A percentile compares a stretch with the other conserved stretches of the same genome.
Evolutionary conservation across 1,284 basidiomycete genomes (phyloP).

Genomic region (Pseudomicrostroma phylloplanum): DNA sequence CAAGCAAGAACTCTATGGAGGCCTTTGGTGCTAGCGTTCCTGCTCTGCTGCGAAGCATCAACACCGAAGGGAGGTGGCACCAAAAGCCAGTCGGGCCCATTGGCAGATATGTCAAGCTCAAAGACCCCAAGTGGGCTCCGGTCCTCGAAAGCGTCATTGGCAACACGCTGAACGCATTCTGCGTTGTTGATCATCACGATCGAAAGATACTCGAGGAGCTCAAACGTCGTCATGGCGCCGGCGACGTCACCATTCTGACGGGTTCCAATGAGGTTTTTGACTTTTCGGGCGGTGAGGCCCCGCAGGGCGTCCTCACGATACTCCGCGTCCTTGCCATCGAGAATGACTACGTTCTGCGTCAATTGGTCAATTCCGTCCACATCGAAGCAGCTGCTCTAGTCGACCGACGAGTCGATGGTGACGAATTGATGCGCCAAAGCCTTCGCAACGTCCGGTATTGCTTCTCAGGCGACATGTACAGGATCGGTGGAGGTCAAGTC

Average conservation of each 20-base stretch:
- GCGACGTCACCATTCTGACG: conserved; percentile 29
- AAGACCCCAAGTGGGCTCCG: conserved; percentile 65
- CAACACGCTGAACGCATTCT: conserved; percentile 64
- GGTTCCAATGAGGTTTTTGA: conserved; percentile 56
- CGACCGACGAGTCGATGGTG: conserved; percentile 32
- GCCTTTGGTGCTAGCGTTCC: conserved; percentile 40
- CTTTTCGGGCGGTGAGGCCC: conserved; percentile 57
- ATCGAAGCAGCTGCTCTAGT: conserved; percentile 73
- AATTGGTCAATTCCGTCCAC: conserved; percentile 67
- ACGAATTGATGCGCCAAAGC: conserved; percentile 42
- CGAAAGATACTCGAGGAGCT: conserved; percentile 61
- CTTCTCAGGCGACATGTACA: conserved; percentile 43
- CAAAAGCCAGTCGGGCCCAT: conserved; percentile 57
- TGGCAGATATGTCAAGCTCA: conserved; percentile 79
- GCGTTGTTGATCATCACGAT: conserved; percentile 70
- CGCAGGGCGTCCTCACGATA: conserved; percentile 63
- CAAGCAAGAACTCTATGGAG: conserved; percentile 24
- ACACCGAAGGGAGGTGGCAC: conserved; percentile 53
- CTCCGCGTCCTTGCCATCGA: conserved; percentile 78
- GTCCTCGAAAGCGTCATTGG: conserved; percentile 66
- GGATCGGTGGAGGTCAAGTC: conserved; percentile 28
- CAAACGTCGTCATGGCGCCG: conserved; percentile 51
- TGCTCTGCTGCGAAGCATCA: conserved; percentile 50
- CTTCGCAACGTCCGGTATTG: conserved; percentile 42
- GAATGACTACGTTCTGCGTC: conserved; percentile 68